A percentile compares a stretch with the other conserved stretches of the same genome.
Conservation (phyloP, 768 basidiomycete species). For the Lactarius hatsudake region DNA sequence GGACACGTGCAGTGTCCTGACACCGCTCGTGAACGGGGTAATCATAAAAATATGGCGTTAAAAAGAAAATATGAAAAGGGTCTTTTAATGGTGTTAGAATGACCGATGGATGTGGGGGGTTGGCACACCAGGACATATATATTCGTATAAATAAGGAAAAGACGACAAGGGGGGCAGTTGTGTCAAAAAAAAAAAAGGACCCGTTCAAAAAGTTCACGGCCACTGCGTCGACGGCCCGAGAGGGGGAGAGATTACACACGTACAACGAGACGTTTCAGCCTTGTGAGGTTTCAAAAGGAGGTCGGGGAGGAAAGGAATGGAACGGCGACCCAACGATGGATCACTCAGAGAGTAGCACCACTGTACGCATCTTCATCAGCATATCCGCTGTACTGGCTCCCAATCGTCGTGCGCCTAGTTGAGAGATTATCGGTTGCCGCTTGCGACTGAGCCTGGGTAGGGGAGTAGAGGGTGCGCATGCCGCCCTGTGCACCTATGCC, state of each 20-base stretch:
- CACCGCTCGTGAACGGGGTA: slow-evolving; percentile 1
- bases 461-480: slow-evolving; percentile 38
- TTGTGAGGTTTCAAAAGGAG: not conserved
- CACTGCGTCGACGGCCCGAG: not conserved
- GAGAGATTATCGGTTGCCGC: slow-evolving; percentile 2
- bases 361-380: slow-evolving; percentile 32
- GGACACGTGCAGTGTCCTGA: slow-evolving; percentile 15
- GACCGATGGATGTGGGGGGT: not conserved
- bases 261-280: slow-evolving; percentile 11
- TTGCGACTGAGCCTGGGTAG: slow-evolving; percentile 19
- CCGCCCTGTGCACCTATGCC: slow-evolving; percentile 32
- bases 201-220: not conserved
- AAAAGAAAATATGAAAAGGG: not conserved
- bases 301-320: not conserved
- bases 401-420: slow-evolving; percentile 30
- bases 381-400: slow-evolving; percentile 32
- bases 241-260: not conserved
- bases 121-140: not conserved
- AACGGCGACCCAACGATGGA: not conserved
- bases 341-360: slow-evolving; percentile 26
- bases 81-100: not conserved
- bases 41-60: slow-evolving; percentile 15
- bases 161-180: not conserved
- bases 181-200: not conserved
- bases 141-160: slow-evolving; percentile 4